Evolutionary conservation across 805 yeast species (phyloP).

Genomic region (Kuraishia ogatae): DNA sequence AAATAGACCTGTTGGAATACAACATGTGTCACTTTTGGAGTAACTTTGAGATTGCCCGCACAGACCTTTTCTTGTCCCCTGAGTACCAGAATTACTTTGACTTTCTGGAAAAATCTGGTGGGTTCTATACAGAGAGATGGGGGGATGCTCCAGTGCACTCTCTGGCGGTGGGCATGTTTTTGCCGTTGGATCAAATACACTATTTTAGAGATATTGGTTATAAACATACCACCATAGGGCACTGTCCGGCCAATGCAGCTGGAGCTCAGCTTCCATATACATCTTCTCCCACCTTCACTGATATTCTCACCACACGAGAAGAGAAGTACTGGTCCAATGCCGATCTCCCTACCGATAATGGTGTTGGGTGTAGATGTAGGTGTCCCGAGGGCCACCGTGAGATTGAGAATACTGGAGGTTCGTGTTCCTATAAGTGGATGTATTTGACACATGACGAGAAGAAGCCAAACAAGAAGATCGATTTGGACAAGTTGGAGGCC

Average conservation of each 20-base stretch:
- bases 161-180: conserved; percentile 70
- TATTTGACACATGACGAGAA: conserved; percentile 18
- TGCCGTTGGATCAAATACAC: conserved; percentile 65
- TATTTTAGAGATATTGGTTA: conserved; percentile 93
- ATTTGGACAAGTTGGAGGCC: conserved; percentile 21
- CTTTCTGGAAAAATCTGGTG: conserved; percentile 62
- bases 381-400: conserved; percentile 55
- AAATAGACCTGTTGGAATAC: conserved; percentile 58
- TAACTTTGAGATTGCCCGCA: conserved; percentile 84
- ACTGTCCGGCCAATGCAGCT: conserved; percentile 71
- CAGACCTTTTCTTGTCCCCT: conserved; percentile 62
- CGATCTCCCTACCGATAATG: conserved; percentile 19
- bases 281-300: conserved; percentile 23
- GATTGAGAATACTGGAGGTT: conserved; percentile 44
- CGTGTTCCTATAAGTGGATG: conserved; percentile 47
- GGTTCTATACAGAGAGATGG: conserved; percentile 91
- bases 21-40: conserved; percentile 89
- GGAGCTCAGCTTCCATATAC: conserved; percentile 38
- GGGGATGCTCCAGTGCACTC: conserved; percentile 97
- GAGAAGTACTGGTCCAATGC: conserved; percentile 27
- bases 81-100: conserved; percentile 61
- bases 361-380: conserved; percentile 82
- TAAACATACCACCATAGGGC: conserved; percentile 69
- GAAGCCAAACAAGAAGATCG: conserved; percentile 9
- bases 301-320: conserved; percentile 20